Evolutionary conservation across 768 basidiomycete species (phyloP).

Genomic region (Lepiota brunneoincarnata): DNA sequence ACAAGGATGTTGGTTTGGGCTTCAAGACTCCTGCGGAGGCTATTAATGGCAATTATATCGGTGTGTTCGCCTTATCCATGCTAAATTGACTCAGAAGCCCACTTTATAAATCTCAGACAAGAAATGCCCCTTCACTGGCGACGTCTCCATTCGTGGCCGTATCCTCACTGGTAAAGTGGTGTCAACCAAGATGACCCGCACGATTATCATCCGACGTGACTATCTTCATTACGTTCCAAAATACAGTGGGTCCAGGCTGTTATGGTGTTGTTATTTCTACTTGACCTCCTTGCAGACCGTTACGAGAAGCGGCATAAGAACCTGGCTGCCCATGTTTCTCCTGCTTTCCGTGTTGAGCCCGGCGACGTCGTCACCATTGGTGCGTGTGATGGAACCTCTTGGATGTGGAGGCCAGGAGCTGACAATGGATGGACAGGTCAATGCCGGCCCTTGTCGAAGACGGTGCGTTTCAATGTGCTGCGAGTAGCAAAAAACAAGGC

Average conservation of each 20-base stretch:
- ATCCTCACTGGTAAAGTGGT: constrained; percentile 97
- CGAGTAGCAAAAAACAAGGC: constrained; percentile 95
- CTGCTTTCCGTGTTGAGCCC: constrained; percentile 96
- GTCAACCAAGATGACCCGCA: constrained; percentile 99
- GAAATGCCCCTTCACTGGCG: constrained; percentile 98
- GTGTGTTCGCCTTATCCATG: constrained; percentile 41
- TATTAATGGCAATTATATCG: constrained; percentile 94
- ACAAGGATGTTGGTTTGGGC: constrained; percentile 96
- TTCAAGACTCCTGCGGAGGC: constrained; percentile 97
- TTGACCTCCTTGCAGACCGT: constrained; percentile 59
- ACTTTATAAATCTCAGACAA: constrained; percentile 64
- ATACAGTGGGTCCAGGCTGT: constrained; percentile 69
- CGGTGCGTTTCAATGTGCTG: constrained; percentile 98
- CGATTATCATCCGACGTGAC: constrained; percentile 93
- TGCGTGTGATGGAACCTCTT: constrained; percentile 35
- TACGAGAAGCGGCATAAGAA: constrained; percentile 99
- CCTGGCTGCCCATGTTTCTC: constrained; percentile 93
- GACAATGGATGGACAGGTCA: constrained; percentile 56
- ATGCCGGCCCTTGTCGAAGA: constrained; percentile 99
- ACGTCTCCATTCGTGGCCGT: constrained; percentile 97
- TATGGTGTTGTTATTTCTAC: not conserved
- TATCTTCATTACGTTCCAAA: constrained; percentile 97
- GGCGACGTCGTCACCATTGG: constrained; percentile 96
- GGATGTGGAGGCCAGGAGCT: constrained; percentile 1
- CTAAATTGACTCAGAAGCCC: constrained; percentile 1